Evolutionary conservation across 208 protist species (phyloP).

Genomic region (Trypanosoma scelopori): DNA sequence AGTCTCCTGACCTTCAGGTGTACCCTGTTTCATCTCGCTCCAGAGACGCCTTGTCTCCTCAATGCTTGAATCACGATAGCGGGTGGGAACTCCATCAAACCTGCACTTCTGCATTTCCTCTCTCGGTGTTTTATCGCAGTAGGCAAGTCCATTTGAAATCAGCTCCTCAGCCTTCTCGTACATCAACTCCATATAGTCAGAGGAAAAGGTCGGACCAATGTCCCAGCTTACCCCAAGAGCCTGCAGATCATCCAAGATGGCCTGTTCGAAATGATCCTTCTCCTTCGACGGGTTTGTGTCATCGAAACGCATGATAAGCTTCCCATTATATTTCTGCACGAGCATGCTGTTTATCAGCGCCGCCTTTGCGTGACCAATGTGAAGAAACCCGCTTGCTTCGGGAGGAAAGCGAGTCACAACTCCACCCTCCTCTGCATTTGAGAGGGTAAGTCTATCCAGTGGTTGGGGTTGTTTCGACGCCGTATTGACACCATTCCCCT

Average conservation of each 20-base stretch:
- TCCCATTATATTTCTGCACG: constrained; percentile 95
- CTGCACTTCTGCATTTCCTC: constrained; percentile 95
- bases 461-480: constrained; percentile 28
- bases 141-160: constrained; percentile 92
- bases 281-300: constrained; percentile 99
- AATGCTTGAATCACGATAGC: constrained; percentile 82
- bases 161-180: constrained; percentile 89
- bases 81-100: constrained; percentile 90
- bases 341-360: constrained; percentile 98
- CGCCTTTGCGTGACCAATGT: constrained; percentile 99
- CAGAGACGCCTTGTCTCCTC: constrained; percentile 97
- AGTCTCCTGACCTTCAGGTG: constrained; percentile 87
- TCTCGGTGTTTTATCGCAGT: constrained; percentile 96
- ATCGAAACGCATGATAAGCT: constrained; percentile 99
- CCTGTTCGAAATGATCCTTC: constrained; percentile 95
- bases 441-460: constrained; percentile 74
- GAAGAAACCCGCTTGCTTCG: constrained; percentile 96
- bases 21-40: constrained; percentile 93
- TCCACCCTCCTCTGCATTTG: constrained; percentile 82
- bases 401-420: constrained; percentile 98
- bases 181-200: constrained; percentile 97
- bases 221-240: constrained; percentile 92
- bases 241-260: constrained; percentile 95
- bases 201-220: constrained; percentile 92
- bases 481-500: background rate